Conservation (phyloP, 495 filamentous ascomycete species). For the Aspergillus coremiiformis region DNA sequence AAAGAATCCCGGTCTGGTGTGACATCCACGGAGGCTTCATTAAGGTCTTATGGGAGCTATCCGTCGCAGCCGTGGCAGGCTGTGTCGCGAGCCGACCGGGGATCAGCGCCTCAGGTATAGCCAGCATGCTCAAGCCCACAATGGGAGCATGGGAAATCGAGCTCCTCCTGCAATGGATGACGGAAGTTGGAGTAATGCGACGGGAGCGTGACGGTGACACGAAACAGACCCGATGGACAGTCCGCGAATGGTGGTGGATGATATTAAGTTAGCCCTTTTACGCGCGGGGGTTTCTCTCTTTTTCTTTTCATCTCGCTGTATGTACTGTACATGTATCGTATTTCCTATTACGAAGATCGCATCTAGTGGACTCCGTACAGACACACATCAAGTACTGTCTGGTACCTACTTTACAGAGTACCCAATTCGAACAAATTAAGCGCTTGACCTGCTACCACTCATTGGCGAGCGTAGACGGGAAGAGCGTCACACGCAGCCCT, state of each 20-base stretch:
- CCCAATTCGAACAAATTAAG: too few relatives aligned
- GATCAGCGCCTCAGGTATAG: slow-evolving; percentile 43
- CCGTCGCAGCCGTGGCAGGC: slow-evolving; percentile 50
- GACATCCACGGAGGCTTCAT: slow-evolving; percentile 65
- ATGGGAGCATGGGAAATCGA: slow-evolving; percentile 63
- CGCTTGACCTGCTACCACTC: too few relatives aligned
- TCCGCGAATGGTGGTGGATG: slow-evolving; percentile 69
- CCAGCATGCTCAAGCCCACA: slow-evolving; percentile 49
- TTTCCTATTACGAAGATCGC: not conserved
- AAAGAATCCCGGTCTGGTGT: slow-evolving; percentile 66
- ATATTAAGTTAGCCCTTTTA: too few relatives aligned
- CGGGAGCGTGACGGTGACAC: slow-evolving; percentile 21
- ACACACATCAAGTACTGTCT: too few relatives aligned
- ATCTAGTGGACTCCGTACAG: too few relatives aligned
- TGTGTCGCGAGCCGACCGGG: slow-evolving; percentile 55
- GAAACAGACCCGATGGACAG: slow-evolving; percentile 35
- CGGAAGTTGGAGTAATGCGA: slow-evolving; percentile 37
- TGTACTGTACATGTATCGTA: not conserved
- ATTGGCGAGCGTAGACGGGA: too few relatives aligned
- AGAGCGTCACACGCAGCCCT: too few relatives aligned
- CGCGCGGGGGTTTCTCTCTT: too few relatives aligned
- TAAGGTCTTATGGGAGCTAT: slow-evolving; percentile 55
- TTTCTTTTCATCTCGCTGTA: not conserved
- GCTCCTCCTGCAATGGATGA: slow-evolving; percentile 59
- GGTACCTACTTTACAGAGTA: too few relatives aligned